Percentiles rank a stretch among this genome's conserved stretches.
phyloP scores from a whole-genome alignment of 306 rosid genomes.

The Acacia acuminata region DNA sequence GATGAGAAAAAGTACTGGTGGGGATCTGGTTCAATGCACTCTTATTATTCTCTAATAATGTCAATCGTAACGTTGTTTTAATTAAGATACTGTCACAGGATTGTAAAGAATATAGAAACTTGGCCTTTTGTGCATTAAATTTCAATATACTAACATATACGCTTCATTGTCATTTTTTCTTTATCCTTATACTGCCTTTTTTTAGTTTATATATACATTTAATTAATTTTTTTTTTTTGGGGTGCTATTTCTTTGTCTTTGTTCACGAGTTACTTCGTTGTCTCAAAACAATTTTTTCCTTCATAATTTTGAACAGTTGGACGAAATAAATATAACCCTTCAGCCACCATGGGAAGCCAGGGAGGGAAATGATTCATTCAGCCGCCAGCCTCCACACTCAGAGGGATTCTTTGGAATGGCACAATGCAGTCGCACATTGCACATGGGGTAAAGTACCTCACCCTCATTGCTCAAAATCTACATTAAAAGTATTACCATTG shows the following conservation, averaged over 20 bases:
- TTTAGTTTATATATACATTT: background rate
- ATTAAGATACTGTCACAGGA: background rate
- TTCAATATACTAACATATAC: background rate
- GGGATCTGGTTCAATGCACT: background rate
- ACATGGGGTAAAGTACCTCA: slow-evolving; percentile 50
- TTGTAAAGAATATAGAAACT: background rate
- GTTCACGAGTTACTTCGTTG: background rate
- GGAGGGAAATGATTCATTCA: slow-evolving; percentile 45
- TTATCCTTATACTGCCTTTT: background rate
- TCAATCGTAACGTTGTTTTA: background rate
- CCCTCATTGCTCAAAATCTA: background rate
- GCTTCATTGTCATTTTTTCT: background rate
- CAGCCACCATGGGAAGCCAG: slow-evolving; percentile 47
- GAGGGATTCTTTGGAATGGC: slow-evolving; percentile 44
- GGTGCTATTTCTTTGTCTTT: background rate
- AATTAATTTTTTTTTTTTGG: background rate
- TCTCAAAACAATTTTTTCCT: background rate
- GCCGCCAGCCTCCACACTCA: slow-evolving; percentile 44
- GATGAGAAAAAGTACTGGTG: background rate
- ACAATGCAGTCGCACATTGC: slow-evolving; percentile 46
- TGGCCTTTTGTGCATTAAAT: background rate
- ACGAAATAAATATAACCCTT: slow-evolving; percentile 38
- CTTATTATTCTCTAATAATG: background rate
- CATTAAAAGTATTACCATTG: background rate
- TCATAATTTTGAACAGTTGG: slow-evolving; percentile 48